phyloP scores from a whole-genome alignment of 2,329 filamentous ascomycete species.

The Allantophomopsis cytisporea region DNA sequence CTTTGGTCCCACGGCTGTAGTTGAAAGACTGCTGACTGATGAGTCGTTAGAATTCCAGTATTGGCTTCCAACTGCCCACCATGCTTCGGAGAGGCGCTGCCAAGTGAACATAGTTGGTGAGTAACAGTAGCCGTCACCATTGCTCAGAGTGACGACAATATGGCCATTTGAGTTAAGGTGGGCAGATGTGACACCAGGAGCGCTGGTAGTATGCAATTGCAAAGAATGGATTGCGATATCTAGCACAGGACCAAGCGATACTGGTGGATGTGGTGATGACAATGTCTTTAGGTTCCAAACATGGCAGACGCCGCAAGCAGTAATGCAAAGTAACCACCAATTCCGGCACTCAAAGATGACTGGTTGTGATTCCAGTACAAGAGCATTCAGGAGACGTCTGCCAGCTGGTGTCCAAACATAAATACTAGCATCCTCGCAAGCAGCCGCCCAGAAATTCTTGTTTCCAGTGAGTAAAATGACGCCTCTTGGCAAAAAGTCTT shows the following conservation, averaged over 20 bases:
- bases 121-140: slow-evolving; percentile 90
- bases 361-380: slow-evolving; percentile 82
- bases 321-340: slow-evolving; percentile 82
- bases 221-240: slow-evolving; percentile 75
- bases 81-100: slow-evolving; percentile 91
- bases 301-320: slow-evolving; percentile 75
- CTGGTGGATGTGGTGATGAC: slow-evolving; percentile 73
- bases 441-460: slow-evolving; percentile 80
- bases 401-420: slow-evolving; percentile 91
- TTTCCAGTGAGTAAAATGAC: slow-evolving; percentile 88
- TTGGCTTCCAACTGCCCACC: slow-evolving; percentile 96
- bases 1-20: slow-evolving; percentile 50
- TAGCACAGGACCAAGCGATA: slow-evolving; percentile 78
- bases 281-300: slow-evolving; percentile 87
- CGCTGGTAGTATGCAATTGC: slow-evolving; percentile 60
- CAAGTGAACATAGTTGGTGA: slow-evolving; percentile 75
- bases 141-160: slow-evolving; percentile 80
- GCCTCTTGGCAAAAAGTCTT: slow-evolving; percentile 79
- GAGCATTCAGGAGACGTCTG: slow-evolving; percentile 68
- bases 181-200: slow-evolving; percentile 78
- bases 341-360: slow-evolving; percentile 87
- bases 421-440: slow-evolving; percentile 82
- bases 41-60: slow-evolving; percentile 99
- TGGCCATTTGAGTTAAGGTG: slow-evolving; percentile 80
- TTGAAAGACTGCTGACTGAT: slow-evolving; percentile 67